Evolutionary conservation across 2,329 filamentous ascomycete species (phyloP), one percentile per base, ranked within the genome.

Genomic region (Talaromyces atroroseus): DNA sequence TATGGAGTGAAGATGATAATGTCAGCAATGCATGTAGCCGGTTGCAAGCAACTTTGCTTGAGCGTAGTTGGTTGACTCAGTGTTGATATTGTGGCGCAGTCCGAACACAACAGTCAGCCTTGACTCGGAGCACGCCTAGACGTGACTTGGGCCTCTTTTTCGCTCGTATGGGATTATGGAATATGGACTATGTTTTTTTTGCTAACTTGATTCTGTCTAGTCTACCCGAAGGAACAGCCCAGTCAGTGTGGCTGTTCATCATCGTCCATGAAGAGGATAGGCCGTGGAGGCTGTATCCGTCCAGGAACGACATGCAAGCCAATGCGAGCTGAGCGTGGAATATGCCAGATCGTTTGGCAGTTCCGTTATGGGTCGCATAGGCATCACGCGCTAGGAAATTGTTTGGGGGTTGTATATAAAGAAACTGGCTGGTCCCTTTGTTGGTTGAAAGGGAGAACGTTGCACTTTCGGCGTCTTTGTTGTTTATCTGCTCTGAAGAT

Each of bases 301-400:
- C 23, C 50, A 52, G 50, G 40, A 45, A 52, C 50, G 16, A 26
- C 24, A 52, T 52, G 49, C 49, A 52, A 40, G 40, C 44, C 50
- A 52, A 29, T 29, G 8, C 26, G 8, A 29, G 26, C 26, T 11
- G 5, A 11, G 26, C 26, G 26, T 11, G 6, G 14, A 14, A 14
- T 14, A 36, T 52, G 38, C 49, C 23, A 44, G 49, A 23, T 12
- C 20, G 8, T 44, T 52, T 18, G 42, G 34, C 42, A 12, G 20
- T 24, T 24, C 40, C 51, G 18, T 32, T 38, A 24, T 26, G 29
- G 42, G 51, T 47, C 44, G n/a, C n/a, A n/a, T n/a, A 47, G 20
- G 32, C n/a, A 54, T 46, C 51, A 47, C 24, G 24, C 24, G 24
- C 24, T 26, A 26, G 24, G 24, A 4, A 26, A 26, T 26, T 26